A percentile compares a stretch with the other conserved stretches of the same genome.
Evolutionary conservation across 352 stramenopile genomes (phyloP).

Genomic region (Phytopythium aichiense): DNA sequence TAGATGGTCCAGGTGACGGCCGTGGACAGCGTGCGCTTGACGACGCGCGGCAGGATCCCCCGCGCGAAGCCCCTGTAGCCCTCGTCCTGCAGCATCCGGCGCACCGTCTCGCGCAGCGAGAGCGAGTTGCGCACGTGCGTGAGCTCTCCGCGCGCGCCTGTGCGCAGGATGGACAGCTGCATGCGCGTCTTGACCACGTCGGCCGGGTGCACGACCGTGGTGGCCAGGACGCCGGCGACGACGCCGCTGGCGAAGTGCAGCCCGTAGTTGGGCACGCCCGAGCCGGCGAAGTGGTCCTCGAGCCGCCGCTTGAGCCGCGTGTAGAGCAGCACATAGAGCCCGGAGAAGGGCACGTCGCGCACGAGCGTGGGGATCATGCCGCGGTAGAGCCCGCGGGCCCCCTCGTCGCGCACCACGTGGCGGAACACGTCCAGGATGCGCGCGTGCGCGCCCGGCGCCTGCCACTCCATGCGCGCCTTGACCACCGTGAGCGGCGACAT

Average conservation of each 20-base stretch:
- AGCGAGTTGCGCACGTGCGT: constrained; percentile 50
- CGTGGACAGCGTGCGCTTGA: constrained; percentile 97
- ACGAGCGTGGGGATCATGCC: constrained; percentile 83
- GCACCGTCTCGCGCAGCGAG: constrained; percentile 57
- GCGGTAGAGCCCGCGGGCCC: constrained; percentile 74
- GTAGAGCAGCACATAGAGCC: constrained; percentile 86
- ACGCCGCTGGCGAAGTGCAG: constrained; percentile 82
- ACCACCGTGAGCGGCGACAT: constrained; percentile 86
- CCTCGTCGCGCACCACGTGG: constrained; percentile 61
- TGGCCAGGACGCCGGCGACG: constrained; percentile 69
- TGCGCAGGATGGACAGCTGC: constrained; percentile 71
- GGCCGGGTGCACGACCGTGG: constrained; percentile 77
- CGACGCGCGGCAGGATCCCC: constrained; percentile 91
- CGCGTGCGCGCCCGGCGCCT: constrained; percentile 47
- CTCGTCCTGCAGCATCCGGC: constrained; percentile 90
- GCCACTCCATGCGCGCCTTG: constrained; percentile 85
- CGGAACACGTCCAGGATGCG: constrained; percentile 58
- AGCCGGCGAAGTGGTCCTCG: constrained; percentile 31
- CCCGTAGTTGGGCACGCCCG: constrained; percentile 43
- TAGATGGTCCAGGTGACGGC: constrained; percentile 99
- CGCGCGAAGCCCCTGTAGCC: constrained; percentile 91
- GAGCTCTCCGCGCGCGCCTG: constrained; percentile 20
- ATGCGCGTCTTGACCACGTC: constrained; percentile 89
- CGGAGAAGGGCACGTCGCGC: constrained; percentile 87
- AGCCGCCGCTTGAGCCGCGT: constrained; percentile 54